Conservation (phyloP, 1,139 yeast genomes). For the Hansenula lynferdii region DNA sequence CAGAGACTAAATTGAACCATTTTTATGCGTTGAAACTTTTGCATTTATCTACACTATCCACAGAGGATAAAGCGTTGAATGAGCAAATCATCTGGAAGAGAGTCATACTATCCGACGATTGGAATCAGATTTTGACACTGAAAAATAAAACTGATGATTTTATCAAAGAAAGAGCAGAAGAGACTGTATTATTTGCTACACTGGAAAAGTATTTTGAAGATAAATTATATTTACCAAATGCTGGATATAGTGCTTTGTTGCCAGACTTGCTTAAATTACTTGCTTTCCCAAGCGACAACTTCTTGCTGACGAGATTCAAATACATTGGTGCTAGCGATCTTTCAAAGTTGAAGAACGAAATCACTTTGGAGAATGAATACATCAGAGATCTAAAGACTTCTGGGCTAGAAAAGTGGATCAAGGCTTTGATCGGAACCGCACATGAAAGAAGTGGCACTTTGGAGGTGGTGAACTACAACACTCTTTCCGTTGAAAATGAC, state of each 20-base stretch:
- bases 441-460: slow-evolving; percentile 28
- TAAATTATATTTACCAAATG: slow-evolving; percentile 22
- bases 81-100: slow-evolving; percentile 56
- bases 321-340: slow-evolving; percentile 20
- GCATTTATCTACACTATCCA: slow-evolving; percentile 26
- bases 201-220: slow-evolving; percentile 30
- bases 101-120: slow-evolving; percentile 54
- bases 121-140: slow-evolving; percentile 41
- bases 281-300: no score
- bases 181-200: slow-evolving; percentile 45
- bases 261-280: no score
- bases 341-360: slow-evolving; percentile 20
- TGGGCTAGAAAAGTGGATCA: slow-evolving; percentile 30
- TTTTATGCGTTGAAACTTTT: slow-evolving; percentile 39
- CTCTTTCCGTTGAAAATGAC: slow-evolving; percentile 23
- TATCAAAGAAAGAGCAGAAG: slow-evolving; percentile 34
- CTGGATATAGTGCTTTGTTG: no score
- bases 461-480: slow-evolving; percentile 30
- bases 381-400: slow-evolving; percentile 20
- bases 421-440: slow-evolving; percentile 32
- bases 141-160: slow-evolving; percentile 40
- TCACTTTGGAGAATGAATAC: slow-evolving; percentile 23
- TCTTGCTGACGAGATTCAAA: slow-evolving; percentile 14
- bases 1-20: slow-evolving; percentile 29
- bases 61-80: slow-evolving; percentile 27